Conservation (phyloP, 1,139 yeast species). For the Kurtzmaniella quercitrusa region DNA sequence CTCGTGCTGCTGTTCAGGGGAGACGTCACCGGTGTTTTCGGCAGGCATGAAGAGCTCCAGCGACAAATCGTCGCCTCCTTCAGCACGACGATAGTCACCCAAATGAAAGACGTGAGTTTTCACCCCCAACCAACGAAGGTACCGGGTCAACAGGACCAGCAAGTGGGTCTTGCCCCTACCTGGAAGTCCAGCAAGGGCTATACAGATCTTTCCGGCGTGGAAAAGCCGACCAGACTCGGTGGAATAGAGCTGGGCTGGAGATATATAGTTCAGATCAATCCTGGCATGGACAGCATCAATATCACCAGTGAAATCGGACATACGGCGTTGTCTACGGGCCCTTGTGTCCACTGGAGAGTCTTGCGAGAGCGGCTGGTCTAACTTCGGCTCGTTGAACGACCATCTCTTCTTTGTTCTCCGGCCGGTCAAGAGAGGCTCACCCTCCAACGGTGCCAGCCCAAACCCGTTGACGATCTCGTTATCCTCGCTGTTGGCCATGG, state of each 20-base stretch:
- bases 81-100: constrained; percentile 81
- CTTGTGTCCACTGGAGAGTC: constrained; percentile 3
- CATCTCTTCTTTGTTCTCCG: constrained; percentile 40
- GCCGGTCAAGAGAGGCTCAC: constrained; percentile 10
- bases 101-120: constrained; percentile 88
- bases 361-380: constrained; percentile 26
- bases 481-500: constrained; percentile 25
- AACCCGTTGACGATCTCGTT: constrained; percentile 35
- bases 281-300: constrained; percentile 54
- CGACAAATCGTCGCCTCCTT: constrained; percentile 50
- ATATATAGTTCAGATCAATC: constrained; percentile 46
- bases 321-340: constrained; percentile 23
- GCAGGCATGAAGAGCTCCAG: constrained; percentile 66
- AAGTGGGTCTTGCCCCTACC: constrained; percentile 95
- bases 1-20: constrained; percentile 39
- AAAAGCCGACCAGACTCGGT: constrained; percentile 87
- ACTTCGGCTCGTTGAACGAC: constrained; percentile 39
- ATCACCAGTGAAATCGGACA: constrained; percentile 37
- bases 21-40: neutral
- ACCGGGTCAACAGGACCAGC: constrained; percentile 86
- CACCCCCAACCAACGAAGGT: constrained; percentile 92
- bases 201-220: constrained; percentile 93
- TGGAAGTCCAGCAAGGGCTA: constrained; percentile 88
- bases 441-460: constrained; percentile 27
- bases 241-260: constrained; percentile 87